Evolutionary conservation across 1,284 basidiomycete genomes (phyloP), one percentile per base, ranked within the genome.

Genomic region (Rhodotorula mucilaginosa): DNA sequence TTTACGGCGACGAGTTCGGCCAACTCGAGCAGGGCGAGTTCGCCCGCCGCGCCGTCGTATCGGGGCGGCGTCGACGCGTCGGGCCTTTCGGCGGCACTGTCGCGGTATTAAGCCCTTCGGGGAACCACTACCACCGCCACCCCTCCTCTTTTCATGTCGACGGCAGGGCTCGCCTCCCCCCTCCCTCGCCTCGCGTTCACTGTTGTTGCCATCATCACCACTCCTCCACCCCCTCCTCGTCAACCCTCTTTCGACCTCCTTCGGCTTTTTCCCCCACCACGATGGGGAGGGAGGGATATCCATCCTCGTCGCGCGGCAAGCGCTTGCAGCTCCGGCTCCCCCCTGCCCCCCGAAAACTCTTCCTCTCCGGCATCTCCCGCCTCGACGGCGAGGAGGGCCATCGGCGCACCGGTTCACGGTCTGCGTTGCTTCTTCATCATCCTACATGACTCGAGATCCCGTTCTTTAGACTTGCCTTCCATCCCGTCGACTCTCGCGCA

Each of bases 11-110:
- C 57, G 8, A 46, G 60, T 23, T 31, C 67, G 46, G 57, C 16
- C 44, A 56, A 49, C 48, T 60, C 64, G 57, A 44, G 63, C 48
- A 2, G 67, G 34, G 64, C 64, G 46, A 64, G 67, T 44, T 29
- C 56, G n/a, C 60, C 67, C 31, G 58, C 64, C 18, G 48, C 31
- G n/a, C 26, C 26, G n/a, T n/a, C 54, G 54, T 29, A 47, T 10
- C 54, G 67, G 39, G 39, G 39, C 16, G 54, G 67, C 58, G 47
- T 68, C 23, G 64, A 68, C 39, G 64, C 65, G 58, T 44, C 48
- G 15, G 52, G 52, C 16, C 21, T 56, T n/a, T 26, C 52, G 39
- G 62, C 51, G 15, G 62, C 62, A 15, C 39, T 48, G 34, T 39
- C 51, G 16, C n/a, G 51, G 52, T 62, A 56, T 47, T 61, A 23